These are phyloP conservation scores for Camellia lanceoleosa DNA, from an alignment of 148 eudicot species.

Conservation along the genomic window DNA sequence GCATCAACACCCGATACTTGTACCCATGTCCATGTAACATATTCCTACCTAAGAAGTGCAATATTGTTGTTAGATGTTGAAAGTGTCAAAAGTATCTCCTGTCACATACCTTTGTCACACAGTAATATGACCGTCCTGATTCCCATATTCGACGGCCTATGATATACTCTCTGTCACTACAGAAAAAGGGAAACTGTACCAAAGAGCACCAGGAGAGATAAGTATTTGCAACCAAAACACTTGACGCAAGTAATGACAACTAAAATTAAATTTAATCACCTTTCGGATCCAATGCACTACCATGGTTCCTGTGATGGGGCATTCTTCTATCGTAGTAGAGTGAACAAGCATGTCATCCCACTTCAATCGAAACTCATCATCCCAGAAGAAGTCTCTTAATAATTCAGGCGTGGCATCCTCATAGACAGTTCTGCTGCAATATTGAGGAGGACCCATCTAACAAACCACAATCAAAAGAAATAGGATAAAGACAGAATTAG, in stretches of 20 bases:
- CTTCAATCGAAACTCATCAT: constrained; percentile 78
- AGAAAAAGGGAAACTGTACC: constrained; percentile 92
- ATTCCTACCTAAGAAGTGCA: not conserved
- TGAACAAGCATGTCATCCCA: constrained; percentile 91
- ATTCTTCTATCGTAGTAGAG: constrained; percentile 59
- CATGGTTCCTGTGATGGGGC: constrained; percentile 79
- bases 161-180: constrained; percentile 92
- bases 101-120: constrained; percentile 79
- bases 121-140: constrained; percentile 71
- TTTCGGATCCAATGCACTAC: constrained; percentile 87
- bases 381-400: constrained; percentile 97
- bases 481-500: not conserved
- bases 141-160: constrained; percentile 95
- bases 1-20: too few relatives aligned
- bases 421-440: constrained; percentile 82
- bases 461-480: constrained; percentile 20
- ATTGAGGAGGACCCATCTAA: constrained; percentile 93
- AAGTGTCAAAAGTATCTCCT: not conserved
- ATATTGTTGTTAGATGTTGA: not conserved
- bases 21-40: too few relatives aligned
- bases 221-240: constrained; percentile 5
- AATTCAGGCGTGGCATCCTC: constrained; percentile 93
- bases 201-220: constrained; percentile 12
- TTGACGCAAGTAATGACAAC: not conserved
- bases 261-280: constrained; percentile 31